Evolutionary conservation across 208 protist genomes (phyloP).

Genomic region (Lotmaria passim): DNA sequence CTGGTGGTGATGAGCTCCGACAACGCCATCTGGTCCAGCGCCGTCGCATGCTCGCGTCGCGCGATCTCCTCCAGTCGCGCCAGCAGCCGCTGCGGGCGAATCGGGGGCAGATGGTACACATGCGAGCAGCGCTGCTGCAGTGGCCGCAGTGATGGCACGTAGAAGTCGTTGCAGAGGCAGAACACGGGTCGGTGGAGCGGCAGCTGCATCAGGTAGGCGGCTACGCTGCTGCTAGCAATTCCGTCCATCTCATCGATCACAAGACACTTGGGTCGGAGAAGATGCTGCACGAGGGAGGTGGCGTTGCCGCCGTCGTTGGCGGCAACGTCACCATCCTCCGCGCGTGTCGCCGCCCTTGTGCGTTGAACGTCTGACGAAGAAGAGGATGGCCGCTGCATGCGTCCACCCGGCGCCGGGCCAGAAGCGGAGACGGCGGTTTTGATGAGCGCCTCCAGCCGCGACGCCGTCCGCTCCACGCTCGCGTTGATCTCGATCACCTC

Average conservation of each 20-base stretch:
- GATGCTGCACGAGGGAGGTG: conserved; percentile 58
- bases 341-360: background rate
- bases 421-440: conserved; percentile 56
- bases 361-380: background rate
- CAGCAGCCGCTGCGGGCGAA: conserved; percentile 72
- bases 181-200: conserved; percentile 80
- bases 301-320: background rate
- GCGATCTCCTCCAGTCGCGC: conserved; percentile 67
- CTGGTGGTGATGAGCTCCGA: conserved; percentile 67
- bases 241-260: conserved; percentile 93
- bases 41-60: conserved; percentile 31
- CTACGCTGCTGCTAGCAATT: conserved; percentile 73
- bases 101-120: conserved; percentile 66
- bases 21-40: conserved; percentile 49
- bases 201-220: conserved; percentile 51
- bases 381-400: conserved; percentile 2
- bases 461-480: conserved; percentile 85
- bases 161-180: conserved; percentile 89
- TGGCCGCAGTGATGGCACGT: conserved; percentile 69
- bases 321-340: background rate
- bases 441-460: conserved; percentile 72
- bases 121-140: conserved; percentile 63
- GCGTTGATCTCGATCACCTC: conserved; percentile 96
- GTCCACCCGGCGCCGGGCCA: conserved; percentile 30
- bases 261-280: conserved; percentile 80